Conservation (phyloP, 306 rosid species). For the Gleditsia sinensis region DNA sequence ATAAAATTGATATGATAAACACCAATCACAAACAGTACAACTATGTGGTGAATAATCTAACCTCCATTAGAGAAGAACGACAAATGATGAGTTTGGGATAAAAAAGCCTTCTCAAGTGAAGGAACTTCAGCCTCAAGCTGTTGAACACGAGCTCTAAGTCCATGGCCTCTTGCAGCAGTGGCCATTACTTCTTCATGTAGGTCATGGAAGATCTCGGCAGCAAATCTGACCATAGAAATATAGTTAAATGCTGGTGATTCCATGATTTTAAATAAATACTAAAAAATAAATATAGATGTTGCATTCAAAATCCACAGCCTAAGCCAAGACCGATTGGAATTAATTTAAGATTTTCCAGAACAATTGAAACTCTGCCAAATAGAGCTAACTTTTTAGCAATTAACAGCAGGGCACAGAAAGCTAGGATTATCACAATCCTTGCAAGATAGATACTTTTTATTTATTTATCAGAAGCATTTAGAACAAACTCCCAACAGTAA, state of each 20-base stretch:
- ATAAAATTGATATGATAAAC: not conserved
- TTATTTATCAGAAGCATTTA: constrained; percentile 14
- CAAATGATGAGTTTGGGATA: constrained; percentile 68
- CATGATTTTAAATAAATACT: too few species aligned
- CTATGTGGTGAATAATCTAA: constrained; percentile 36
- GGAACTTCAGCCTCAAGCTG: constrained; percentile 98
- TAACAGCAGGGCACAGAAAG: not conserved
- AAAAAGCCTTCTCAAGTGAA: constrained; percentile 73
- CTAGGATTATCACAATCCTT: constrained; percentile 3
- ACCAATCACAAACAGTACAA: constrained; percentile 24
- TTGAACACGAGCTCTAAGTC: constrained; percentile 81
- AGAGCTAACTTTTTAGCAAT: not conserved
- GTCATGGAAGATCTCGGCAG: constrained; percentile 92
- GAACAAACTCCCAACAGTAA: constrained; percentile 12
- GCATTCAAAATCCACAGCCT: not conserved
- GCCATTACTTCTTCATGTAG: constrained; percentile 95
- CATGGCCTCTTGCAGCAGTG: constrained; percentile 85
- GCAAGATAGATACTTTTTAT: not conserved
- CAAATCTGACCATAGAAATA: constrained; percentile 63
- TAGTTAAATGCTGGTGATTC: constrained; percentile 28
- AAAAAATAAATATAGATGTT: not conserved
- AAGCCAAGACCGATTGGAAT: not conserved
- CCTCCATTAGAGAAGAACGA: constrained; percentile 72
- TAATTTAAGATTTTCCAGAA: not conserved
- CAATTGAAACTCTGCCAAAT: not conserved